Percentiles rank a stretch among this genome's conserved stretches.
phyloP scores from a whole-genome alignment of 371 early-diverging fungal species.

The Mortierella sp. region DNA sequence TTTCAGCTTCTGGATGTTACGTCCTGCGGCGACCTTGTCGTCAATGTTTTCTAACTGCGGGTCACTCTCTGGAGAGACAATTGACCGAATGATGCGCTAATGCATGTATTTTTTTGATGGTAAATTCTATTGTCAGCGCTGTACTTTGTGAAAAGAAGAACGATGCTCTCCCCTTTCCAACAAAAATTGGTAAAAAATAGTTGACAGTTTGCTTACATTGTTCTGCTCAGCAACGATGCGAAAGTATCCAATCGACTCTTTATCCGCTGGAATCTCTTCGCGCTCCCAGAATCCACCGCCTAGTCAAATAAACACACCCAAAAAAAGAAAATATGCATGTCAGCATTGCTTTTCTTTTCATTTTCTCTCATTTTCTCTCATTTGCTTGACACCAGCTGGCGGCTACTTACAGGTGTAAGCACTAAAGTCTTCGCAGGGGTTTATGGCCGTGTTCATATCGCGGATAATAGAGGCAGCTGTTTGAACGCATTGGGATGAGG shows the following conservation, averaged over 20 bases:
- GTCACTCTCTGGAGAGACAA: slow-evolving; percentile 20
- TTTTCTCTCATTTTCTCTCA: neutral
- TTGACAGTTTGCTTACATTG: slow-evolving; percentile 50
- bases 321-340: neutral
- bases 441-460: slow-evolving; percentile 61
- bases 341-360: neutral
- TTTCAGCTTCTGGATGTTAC: slow-evolving; percentile 67
- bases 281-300: slow-evolving; percentile 66
- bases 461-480: slow-evolving; percentile 69
- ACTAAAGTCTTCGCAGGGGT: slow-evolving; percentile 73
- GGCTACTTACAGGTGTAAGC: slow-evolving; percentile 65
- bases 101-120: neutral
- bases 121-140: neutral
- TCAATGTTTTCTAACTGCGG: slow-evolving; percentile 8
- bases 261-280: slow-evolving; percentile 68
- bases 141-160: slow-evolving; percentile 1
- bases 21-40: slow-evolving; percentile 51
- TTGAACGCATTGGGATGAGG: slow-evolving; percentile 70
- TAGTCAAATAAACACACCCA: slow-evolving; percentile 26
- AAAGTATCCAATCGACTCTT: slow-evolving; percentile 62
- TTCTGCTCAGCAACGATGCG: slow-evolving; percentile 61
- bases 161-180: neutral
- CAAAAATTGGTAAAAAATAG: neutral
- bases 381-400: neutral
- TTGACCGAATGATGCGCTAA: slow-evolving; percentile 53